These are phyloP conservation scores for Russula griseocarnosa DNA, from an alignment of 768 basidiomycete species.

Conservation along the genomic window DNA sequence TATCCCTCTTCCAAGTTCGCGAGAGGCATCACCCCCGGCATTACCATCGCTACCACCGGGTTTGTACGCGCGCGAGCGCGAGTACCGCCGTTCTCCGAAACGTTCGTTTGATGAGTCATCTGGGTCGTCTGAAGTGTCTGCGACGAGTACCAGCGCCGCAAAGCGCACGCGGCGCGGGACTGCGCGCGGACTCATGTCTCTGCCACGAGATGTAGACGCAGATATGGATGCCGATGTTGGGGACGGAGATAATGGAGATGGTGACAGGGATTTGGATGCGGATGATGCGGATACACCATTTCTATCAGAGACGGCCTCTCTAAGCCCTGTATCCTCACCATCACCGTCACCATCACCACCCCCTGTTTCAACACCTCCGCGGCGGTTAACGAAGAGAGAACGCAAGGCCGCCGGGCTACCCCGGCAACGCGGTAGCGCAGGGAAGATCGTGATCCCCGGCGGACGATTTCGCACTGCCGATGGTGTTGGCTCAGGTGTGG, in stretches of 20 bases:
- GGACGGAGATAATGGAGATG: conserved; percentile 30
- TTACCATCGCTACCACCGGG: conserved; percentile 32
- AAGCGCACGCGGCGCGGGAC: conserved; percentile 33
- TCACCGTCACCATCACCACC: conserved; percentile 32
- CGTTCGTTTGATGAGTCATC: conserved; percentile 58
- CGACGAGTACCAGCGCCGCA: conserved; percentile 31
- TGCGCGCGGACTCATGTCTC: conserved; percentile 11
- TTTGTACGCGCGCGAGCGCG: conserved; percentile 32
- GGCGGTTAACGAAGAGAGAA: conserved; percentile 58
- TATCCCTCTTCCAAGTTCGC: conserved; percentile 38
- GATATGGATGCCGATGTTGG: conserved; percentile 34
- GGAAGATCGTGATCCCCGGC: conserved; percentile 61
- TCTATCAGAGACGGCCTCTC: conserved; percentile 39
- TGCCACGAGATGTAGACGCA: conserved; percentile 27
- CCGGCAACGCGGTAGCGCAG: conserved; percentile 48
- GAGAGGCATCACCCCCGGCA: conserved; percentile 36
- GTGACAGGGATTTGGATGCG: conserved; percentile 31
- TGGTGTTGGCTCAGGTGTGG: conserved; percentile 28
- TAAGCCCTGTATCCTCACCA: conserved; percentile 35
- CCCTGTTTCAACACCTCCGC: conserved; percentile 30
- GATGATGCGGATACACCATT: conserved; percentile 38
- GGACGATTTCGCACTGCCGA: conserved; percentile 43
- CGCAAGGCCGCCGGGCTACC: conserved; percentile 67
- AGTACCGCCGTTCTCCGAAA: conserved; percentile 50
- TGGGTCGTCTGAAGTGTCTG: conserved; percentile 37